Evolutionary conservation across 2,329 filamentous ascomycete genomes (phyloP).

Genomic region (Colletotrichum kahawae): DNA sequence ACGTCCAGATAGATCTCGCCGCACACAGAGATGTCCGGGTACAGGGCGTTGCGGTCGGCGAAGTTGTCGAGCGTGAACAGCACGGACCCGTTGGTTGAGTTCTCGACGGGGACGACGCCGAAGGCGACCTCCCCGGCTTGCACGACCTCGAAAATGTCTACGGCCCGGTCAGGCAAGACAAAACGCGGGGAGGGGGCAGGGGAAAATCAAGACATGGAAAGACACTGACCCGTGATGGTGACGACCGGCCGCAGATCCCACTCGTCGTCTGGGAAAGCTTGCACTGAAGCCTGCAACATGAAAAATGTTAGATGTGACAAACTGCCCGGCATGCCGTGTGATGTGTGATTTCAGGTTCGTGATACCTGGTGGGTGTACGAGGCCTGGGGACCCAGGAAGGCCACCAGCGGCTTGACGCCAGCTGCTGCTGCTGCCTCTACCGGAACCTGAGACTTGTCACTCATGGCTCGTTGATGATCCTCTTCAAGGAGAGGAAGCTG

Average conservation of each 20-base stretch:
- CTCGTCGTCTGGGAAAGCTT: constrained; percentile 51
- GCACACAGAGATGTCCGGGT: constrained; percentile 75
- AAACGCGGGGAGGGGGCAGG: background rate
- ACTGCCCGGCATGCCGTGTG: background rate
- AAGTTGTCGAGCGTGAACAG: constrained; percentile 89
- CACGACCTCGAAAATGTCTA: constrained; percentile 82
- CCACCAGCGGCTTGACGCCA: constrained; percentile 40
- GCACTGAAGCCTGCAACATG: constrained; percentile 45
- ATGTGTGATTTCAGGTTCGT: background rate
- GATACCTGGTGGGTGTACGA: constrained; percentile 58
- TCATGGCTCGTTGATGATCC: background rate
- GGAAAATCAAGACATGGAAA: background rate
- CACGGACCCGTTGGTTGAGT: constrained; percentile 93
- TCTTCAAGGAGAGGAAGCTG: background rate
- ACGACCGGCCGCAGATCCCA: constrained; percentile 55
- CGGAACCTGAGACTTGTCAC: constrained; percentile 7
- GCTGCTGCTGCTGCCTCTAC: background rate
- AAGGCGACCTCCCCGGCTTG: constrained; percentile 68
- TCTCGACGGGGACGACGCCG: constrained; percentile 93
- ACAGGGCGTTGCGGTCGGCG: constrained; percentile 71
- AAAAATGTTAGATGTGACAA: constrained; percentile 23
- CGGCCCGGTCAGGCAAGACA: background rate
- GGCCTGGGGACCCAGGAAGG: constrained; percentile 53
- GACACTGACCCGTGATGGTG: constrained; percentile 53
- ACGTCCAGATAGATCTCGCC: constrained; percentile 88